Evolutionary conservation across 345 rosid species (phyloP), one percentile per base, ranked within the genome.

Genomic region (Acer negundo): DNA sequence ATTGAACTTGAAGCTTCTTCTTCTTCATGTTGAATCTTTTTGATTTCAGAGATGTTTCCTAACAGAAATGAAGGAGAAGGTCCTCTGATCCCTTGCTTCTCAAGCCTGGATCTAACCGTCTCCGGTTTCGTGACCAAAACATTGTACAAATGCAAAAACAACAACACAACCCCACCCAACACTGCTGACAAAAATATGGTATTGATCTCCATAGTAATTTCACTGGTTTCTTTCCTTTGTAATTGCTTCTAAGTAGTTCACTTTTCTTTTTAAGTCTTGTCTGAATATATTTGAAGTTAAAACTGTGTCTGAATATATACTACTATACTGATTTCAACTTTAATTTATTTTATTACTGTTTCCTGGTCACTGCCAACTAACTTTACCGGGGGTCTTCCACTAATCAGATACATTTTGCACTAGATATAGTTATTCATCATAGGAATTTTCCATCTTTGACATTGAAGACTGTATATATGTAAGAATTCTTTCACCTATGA

Each of bases 31-130:
- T 49, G 78, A 68, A 83, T 80, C 55, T 64, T 77, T 28, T 56
- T 67, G 12, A 89, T 82, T 70, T 86, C 79, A 61, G 79, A 80
- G 76, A 86, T 85, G 78, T 85, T 85, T 9, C 92, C 92, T 44
- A 74, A 23, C 2, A 86, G 74, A 53, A 85, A 68, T 20, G 84
- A 78, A 79, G 86, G 86, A 67, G 78, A 51, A 20, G 90, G 90
- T 7, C 90, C 92, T 70, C n/a, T 65, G 64, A 86, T 58, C 9
- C 92, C 92, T 81, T 85, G 90, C 72, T 64, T 80, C 71, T 28
- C 55, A 62, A 89, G 86, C 72, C 7, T 80, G 40, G 81, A 79
- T 19, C 83, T 78, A 19, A 84, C 64, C 67, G 56, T 75, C 72
- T 40, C 58, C 19, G 86, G 87, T 70, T 74, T 81, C 79, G 70